These are phyloP conservation scores for Eragrostis tef DNA, from an alignment of 202 grass and related monocot species.

Conservation along the genomic window DNA sequence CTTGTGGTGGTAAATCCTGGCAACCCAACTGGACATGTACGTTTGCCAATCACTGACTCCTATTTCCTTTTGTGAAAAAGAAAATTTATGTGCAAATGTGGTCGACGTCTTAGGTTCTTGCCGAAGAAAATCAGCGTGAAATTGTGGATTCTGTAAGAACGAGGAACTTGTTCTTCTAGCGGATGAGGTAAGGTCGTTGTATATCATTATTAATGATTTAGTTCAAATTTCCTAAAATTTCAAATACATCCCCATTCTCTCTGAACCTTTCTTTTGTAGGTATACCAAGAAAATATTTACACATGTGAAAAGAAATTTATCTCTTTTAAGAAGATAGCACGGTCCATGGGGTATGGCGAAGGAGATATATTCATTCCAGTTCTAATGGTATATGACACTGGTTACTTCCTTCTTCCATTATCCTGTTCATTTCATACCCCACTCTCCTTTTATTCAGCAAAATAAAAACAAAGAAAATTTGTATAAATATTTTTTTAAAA, in stretches of 20 bases:
- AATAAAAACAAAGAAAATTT: background rate
- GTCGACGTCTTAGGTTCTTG: slow-evolving; percentile 63
- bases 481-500: background rate
- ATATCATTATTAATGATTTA: slow-evolving; percentile 4
- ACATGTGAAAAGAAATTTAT: slow-evolving; percentile 57
- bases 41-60: background rate
- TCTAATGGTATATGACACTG: slow-evolving; percentile 67
- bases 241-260: background rate
- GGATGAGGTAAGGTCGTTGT: slow-evolving; percentile 64
- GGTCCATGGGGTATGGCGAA: slow-evolving; percentile 57
- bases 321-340: slow-evolving; percentile 76
- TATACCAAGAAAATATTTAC: slow-evolving; percentile 72
- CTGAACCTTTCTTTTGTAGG: slow-evolving; percentile 47
- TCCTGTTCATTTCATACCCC: background rate
- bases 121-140: slow-evolving; percentile 58
- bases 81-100: slow-evolving; percentile 15
- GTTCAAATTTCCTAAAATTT: background rate
- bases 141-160: slow-evolving; percentile 74
- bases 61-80: background rate
- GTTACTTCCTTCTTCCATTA: slow-evolving; percentile 17
- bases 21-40: slow-evolving; percentile 82
- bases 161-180: slow-evolving; percentile 77
- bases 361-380: slow-evolving; percentile 68
- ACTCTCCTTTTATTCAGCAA: background rate
- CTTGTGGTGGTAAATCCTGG: slow-evolving; percentile 87